Percentiles rank a stretch among this genome's conserved stretches.
Conservation (phyloP, 2,329 filamentous ascomycete species). For the Sporothrix protearum region DNA sequence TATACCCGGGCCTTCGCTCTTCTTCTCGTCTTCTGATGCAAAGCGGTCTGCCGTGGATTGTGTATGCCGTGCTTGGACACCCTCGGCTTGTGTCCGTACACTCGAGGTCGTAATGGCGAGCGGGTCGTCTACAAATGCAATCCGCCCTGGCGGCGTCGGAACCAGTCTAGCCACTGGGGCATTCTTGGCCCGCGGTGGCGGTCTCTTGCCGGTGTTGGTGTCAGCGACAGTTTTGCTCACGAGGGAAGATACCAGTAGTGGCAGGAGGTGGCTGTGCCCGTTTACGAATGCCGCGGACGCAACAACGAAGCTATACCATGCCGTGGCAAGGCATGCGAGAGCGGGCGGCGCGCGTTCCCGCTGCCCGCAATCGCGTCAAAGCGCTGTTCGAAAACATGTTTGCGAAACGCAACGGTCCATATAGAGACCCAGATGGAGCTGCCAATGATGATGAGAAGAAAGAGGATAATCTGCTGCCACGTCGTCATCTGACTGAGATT, state of each 20-base stretch:
- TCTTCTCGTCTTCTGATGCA: background rate
- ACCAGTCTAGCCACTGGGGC: background rate
- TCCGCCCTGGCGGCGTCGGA: slow-evolving; percentile 19
- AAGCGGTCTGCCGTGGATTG: background rate
- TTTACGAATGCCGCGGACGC: background rate
- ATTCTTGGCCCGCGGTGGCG: background rate
- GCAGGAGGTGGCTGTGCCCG: background rate
- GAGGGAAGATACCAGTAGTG: background rate
- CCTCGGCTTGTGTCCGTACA: background rate
- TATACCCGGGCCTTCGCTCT: background rate
- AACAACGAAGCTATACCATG: background rate
- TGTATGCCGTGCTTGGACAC: background rate
- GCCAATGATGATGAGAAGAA: slow-evolving; percentile 60
- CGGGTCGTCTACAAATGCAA: slow-evolving; percentile 30
- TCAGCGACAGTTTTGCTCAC: background rate
- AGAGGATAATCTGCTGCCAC: slow-evolving; percentile 63
- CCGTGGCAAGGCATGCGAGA: background rate
- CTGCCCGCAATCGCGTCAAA: slow-evolving; percentile 52
- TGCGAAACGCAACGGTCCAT: slow-evolving; percentile 59
- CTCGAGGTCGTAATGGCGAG: slow-evolving; percentile 18
- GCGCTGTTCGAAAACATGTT: slow-evolving; percentile 58
- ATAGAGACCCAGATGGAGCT: slow-evolving; percentile 62
- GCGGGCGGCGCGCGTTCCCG: slow-evolving; percentile 37
- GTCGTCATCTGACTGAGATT: slow-evolving; percentile 61
- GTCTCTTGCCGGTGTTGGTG: background rate